These are phyloP conservation scores for Ilyonectria mors-panacis DNA, from an alignment of 2,329 filamentous ascomycete genomes.

Conservation along the genomic window DNA sequence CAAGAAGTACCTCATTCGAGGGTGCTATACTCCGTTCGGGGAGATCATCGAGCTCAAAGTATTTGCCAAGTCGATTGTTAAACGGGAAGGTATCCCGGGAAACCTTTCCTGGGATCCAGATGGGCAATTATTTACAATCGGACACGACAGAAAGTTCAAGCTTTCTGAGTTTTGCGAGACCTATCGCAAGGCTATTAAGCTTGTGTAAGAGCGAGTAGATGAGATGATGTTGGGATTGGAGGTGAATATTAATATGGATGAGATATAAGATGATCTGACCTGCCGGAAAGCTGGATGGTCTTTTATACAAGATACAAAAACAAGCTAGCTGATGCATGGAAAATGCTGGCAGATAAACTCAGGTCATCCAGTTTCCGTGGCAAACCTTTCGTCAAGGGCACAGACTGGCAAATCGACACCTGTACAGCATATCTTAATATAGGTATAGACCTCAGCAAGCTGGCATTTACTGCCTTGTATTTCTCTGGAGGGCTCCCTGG, in stretches of 20 bases:
- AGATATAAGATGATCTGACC: slow-evolving; percentile 11
- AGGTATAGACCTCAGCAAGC: not conserved
- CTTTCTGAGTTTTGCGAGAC: slow-evolving; percentile 9
- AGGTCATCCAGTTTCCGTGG: slow-evolving; percentile 1
- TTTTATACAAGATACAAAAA: slow-evolving; percentile 12
- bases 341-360: not conserved
- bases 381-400: not conserved
- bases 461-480: not conserved
- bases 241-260: slow-evolving; percentile 1
- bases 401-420: not conserved
- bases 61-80: slow-evolving; percentile 20
- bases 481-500: not conserved
- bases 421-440: slow-evolving; percentile 10
- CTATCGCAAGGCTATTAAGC: not conserved
- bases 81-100: slow-evolving; percentile 13
- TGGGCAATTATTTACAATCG: not conserved
- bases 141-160: slow-evolving; percentile 6
- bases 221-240: slow-evolving; percentile 11
- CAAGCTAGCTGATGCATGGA: not conserved
- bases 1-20: slow-evolving; percentile 11
- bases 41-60: slow-evolving; percentile 21
- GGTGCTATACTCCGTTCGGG: slow-evolving; percentile 15
- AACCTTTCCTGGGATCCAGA: slow-evolving; percentile 19
- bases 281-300: slow-evolving; percentile 6
- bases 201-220: slow-evolving; percentile 1